Percentiles rank a stretch among this genome's conserved stretches.
Conservation (phyloP, 371 early-diverging fungal genomes). For the Entomophthora muscae region DNA sequence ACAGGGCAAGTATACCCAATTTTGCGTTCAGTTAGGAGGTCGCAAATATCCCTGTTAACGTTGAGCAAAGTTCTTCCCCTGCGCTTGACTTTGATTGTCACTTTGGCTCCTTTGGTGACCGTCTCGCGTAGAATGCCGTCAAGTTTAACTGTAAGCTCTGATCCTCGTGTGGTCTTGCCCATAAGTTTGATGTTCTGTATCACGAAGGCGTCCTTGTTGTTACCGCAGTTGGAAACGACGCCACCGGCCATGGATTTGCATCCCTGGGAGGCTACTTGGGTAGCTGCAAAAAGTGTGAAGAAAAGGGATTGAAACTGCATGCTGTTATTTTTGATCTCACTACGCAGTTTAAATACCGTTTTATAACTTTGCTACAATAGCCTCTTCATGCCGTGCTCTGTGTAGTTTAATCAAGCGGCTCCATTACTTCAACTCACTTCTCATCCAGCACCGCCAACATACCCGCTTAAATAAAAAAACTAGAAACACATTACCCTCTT, state of each 20-base stretch:
- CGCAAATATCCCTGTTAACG: background rate
- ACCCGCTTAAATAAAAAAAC: too few relatives aligned
- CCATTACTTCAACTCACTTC: too few relatives aligned
- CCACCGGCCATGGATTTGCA: background rate
- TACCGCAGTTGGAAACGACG: background rate
- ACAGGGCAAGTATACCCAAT: background rate
- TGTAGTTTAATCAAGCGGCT: too few relatives aligned
- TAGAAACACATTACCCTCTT: too few relatives aligned
- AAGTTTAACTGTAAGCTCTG: background rate
- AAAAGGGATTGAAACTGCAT: background rate
- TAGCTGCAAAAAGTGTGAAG: background rate
- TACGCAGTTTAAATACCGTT: too few relatives aligned
- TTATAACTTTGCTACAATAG: too few relatives aligned
- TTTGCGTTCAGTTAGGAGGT: background rate
- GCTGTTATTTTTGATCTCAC: too few relatives aligned
- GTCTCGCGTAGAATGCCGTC: background rate
- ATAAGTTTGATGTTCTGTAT: background rate
- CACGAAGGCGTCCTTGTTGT: background rate
- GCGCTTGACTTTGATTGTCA: background rate
- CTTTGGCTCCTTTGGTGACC: background rate
- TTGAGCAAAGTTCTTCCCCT: background rate
- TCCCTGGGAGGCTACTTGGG: background rate
- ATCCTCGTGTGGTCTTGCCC: background rate
- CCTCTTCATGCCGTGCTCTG: too few relatives aligned
- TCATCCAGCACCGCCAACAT: too few relatives aligned